A percentile compares a stretch with the other conserved stretches of the same genome.
phyloP scores from a whole-genome alignment of 1,284 basidiomycete species.

The Leccinum griseonigrum region DNA sequence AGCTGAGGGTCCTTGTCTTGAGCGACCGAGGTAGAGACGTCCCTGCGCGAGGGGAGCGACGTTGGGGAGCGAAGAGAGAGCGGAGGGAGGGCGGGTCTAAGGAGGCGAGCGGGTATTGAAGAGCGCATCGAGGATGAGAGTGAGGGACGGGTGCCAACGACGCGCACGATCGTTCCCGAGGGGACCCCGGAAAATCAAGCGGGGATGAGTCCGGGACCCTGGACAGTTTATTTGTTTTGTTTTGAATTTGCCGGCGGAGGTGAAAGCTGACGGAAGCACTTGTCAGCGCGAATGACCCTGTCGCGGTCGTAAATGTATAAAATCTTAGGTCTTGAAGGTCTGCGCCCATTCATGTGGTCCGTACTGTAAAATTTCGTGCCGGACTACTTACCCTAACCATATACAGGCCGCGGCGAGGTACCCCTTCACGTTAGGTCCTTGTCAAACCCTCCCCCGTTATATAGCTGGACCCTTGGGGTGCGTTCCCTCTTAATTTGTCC shows the following conservation, averaged over 20 bases:
- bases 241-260: conserved; percentile 10
- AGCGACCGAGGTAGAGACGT: conserved; percentile 12
- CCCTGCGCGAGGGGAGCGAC: conserved; percentile 13
- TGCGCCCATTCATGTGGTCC: conserved; percentile 2
- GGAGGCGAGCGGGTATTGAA: conserved; percentile 14
- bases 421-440: conserved; percentile 9
- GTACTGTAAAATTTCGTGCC: conserved; percentile 16
- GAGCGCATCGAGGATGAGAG: conserved; percentile 16
- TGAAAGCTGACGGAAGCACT: conserved; percentile 15
- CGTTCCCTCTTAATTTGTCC: conserved; percentile 9
- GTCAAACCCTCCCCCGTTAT: conserved; percentile 5
- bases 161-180: conserved; percentile 3
- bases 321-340: conserved; percentile 6
- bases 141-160: conserved; percentile 1
- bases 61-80: background rate
- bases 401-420: background rate
- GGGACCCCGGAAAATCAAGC: conserved; percentile 20
- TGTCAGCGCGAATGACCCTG: conserved; percentile 19
- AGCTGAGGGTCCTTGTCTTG: conserved; percentile 63
- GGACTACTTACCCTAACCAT: conserved; percentile 19
- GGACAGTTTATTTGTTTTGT: conserved; percentile 2
- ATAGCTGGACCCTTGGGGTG: conserved; percentile 18
- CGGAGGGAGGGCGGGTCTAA: conserved; percentile 12
- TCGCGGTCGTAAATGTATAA: conserved; percentile 18
- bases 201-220: conserved; percentile 17